These are phyloP conservation scores for Erysimum cheiri DNA, from an alignment of 441 rosid genomes.

Conservation along the genomic window DNA sequence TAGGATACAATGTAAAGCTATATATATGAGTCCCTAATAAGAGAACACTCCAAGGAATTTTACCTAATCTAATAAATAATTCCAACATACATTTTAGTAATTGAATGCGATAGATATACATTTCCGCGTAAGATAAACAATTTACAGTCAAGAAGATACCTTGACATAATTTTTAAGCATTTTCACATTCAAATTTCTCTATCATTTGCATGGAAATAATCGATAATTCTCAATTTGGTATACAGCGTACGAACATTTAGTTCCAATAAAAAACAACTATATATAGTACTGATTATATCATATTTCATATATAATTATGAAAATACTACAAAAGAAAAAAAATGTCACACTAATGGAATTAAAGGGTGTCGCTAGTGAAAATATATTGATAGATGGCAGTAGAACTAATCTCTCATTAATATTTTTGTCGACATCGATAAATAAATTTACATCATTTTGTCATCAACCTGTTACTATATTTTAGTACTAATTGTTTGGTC, in stretches of 20 bases:
- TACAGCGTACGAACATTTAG: constrained; percentile 17
- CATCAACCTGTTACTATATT: not conserved
- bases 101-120: not conserved
- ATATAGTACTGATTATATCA: constrained; percentile 22
- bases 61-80: too few species aligned
- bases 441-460: not conserved
- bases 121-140: not conserved
- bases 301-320: constrained; percentile 6
- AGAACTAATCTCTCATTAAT: not conserved
- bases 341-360: constrained; percentile 20
- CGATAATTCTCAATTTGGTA: constrained; percentile 18
- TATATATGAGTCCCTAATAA: too few species aligned
- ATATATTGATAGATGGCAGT: constrained; percentile 6
- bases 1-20: too few species aligned
- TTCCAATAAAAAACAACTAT: not conserved
- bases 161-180: constrained; percentile 2
- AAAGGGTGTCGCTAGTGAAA: not conserved
- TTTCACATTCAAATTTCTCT: not conserved
- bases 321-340: not conserved
- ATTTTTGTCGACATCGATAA: not conserved
- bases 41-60: too few species aligned
- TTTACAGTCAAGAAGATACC: not conserved
- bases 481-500: constrained; percentile 25
- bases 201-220: not conserved
- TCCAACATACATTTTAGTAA: not conserved